phyloP scores from a whole-genome alignment of 2,329 filamentous ascomycete species.

The Pochonia chlamydosporia region DNA sequence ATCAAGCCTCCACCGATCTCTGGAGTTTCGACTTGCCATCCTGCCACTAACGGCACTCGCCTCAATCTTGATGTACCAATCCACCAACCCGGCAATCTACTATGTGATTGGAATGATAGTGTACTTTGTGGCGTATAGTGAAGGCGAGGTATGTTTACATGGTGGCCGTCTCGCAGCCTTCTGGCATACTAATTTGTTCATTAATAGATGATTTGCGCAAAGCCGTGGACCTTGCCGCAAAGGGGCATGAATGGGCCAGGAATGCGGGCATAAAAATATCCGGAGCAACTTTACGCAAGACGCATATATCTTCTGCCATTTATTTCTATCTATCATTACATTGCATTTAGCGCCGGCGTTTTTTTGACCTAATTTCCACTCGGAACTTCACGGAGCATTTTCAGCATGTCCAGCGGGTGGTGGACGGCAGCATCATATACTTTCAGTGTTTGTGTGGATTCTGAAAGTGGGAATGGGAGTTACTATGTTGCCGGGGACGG shows the following conservation, averaged over 20 bases:
- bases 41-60: constrained; percentile 73
- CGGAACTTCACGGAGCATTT: constrained; percentile 1
- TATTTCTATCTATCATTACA: background rate
- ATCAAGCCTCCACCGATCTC: constrained; percentile 72
- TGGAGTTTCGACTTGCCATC: constrained; percentile 78
- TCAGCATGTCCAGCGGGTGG: background rate
- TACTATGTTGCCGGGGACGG: background rate
- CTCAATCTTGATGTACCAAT: constrained; percentile 80
- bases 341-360: constrained; percentile 9
- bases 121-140: constrained; percentile 96
- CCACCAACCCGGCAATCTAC: constrained; percentile 86
- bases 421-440: background rate
- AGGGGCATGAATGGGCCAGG: constrained; percentile 30
- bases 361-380: constrained; percentile 2
- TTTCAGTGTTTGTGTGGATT: background rate
- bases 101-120: constrained; percentile 79
- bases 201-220: constrained; percentile 57
- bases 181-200: constrained; percentile 10
- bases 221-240: constrained; percentile 65
- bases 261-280: constrained; percentile 1
- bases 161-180: background rate
- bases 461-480: background rate
- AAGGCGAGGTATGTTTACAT: constrained; percentile 74
- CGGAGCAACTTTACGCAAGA: background rate
- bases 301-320: background rate